Percentiles rank a stretch among this genome's conserved stretches.
Evolutionary conservation across 805 yeast genomes (phyloP).

Genomic region (Candida oleophila): DNA sequence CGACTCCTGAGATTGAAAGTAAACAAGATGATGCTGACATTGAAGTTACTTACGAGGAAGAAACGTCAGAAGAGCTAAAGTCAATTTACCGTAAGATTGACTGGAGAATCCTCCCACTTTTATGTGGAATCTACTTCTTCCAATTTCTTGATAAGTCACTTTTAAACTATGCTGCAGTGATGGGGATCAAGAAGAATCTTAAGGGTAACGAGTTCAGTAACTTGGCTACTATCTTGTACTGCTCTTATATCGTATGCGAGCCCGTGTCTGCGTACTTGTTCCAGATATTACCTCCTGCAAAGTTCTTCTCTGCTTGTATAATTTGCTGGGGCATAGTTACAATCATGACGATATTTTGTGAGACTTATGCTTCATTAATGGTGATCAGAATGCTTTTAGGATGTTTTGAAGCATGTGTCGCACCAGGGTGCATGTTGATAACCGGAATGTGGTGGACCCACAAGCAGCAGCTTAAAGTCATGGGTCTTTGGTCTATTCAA

Average conservation of each 20-base stretch:
- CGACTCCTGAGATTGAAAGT: not conserved
- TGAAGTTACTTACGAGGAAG: not conserved
- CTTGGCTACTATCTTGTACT: slow-evolving; percentile 53
- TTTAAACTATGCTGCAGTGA: slow-evolving; percentile 59
- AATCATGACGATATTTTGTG: slow-evolving; percentile 51
- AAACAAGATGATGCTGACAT: slow-evolving; percentile 2
- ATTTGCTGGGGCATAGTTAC: slow-evolving; percentile 55
- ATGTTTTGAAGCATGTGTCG: slow-evolving; percentile 52
- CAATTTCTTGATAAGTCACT: slow-evolving; percentile 62
- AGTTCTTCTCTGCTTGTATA: slow-evolving; percentile 47
- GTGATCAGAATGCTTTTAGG: slow-evolving; percentile 55
- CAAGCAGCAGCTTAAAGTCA: slow-evolving; percentile 49
- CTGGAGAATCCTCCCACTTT: slow-evolving; percentile 43
- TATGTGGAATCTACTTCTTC: slow-evolving; percentile 53
- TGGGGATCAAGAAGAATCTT: slow-evolving; percentile 57
- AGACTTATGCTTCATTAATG: slow-evolving; percentile 53
- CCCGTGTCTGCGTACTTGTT: slow-evolving; percentile 42
- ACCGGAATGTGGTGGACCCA: slow-evolving; percentile 64
- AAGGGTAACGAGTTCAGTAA: slow-evolving; percentile 49
- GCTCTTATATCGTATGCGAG: slow-evolving; percentile 53
- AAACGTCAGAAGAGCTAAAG: slow-evolving; percentile 1
- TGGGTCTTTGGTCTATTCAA: slow-evolving; percentile 57
- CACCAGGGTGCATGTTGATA: slow-evolving; percentile 56
- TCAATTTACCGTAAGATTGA: slow-evolving; percentile 42
- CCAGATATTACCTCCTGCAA: slow-evolving; percentile 54